phyloP scores from a whole-genome alignment of 2,329 filamentous ascomycete species.

The Rhynchosporium graminicola region DNA sequence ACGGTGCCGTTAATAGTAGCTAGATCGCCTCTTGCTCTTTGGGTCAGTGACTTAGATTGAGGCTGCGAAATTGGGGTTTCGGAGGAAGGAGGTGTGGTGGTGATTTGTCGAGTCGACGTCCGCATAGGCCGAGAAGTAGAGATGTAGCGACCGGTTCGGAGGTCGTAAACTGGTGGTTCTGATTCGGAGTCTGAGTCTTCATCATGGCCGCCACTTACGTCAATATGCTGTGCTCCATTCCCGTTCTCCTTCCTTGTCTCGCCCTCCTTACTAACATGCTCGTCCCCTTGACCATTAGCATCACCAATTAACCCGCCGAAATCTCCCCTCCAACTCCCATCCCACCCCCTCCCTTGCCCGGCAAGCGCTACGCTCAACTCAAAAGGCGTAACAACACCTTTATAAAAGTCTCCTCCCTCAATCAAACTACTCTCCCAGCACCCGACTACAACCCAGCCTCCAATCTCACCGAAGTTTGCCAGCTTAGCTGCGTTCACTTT shows the following conservation, averaged over 20 bases:
- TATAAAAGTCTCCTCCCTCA: slow-evolving; percentile 85
- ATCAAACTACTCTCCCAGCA: slow-evolving; percentile 97
- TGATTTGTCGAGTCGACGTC: slow-evolving; percentile 7
- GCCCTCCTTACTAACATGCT: slow-evolving; percentile 14
- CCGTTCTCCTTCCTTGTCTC: neutral
- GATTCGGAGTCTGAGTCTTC: slow-evolving; percentile 63
- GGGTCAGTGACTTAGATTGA: slow-evolving; percentile 58
- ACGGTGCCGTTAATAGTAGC: slow-evolving; percentile 79
- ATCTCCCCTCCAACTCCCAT: slow-evolving; percentile 83
- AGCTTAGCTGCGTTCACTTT: slow-evolving; percentile 95
- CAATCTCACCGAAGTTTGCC: slow-evolving; percentile 93
- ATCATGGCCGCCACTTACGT: neutral
- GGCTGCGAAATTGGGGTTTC: slow-evolving; percentile 33
- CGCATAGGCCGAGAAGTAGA: slow-evolving; percentile 77
- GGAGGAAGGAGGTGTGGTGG: slow-evolving; percentile 7
- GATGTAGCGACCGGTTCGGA: slow-evolving; percentile 82
- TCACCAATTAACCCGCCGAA: slow-evolving; percentile 63
- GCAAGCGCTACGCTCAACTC: slow-evolving; percentile 77
- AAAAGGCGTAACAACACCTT: slow-evolving; percentile 91
- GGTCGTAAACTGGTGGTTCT: slow-evolving; percentile 85
- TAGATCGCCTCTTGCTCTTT: slow-evolving; percentile 67
- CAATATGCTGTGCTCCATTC: neutral
- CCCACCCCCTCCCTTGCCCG: slow-evolving; percentile 80
- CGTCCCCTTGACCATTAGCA: slow-evolving; percentile 32
- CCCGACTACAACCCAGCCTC: slow-evolving; percentile 94